phyloP scores from a whole-genome alignment of 2,329 filamentous ascomycete species.

The Tolypocladium ophioglossoides region DNA sequence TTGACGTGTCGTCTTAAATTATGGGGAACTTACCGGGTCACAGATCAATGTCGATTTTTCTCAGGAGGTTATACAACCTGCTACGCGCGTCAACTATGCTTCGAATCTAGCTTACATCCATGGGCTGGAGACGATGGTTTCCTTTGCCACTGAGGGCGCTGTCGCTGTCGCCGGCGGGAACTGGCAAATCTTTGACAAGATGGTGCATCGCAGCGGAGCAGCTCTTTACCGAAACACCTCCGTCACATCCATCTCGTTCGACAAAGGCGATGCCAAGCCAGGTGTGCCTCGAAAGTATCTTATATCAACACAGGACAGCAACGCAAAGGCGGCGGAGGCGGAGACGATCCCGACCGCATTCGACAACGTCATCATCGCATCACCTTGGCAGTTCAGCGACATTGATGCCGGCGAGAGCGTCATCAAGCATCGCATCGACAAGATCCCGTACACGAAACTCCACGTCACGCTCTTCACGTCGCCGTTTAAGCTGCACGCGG shows the following conservation, averaged over 20 bases:
- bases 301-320: conserved; percentile 25
- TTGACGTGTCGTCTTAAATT: too few species aligned
- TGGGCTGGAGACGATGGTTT: conserved; percentile 81
- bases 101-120: conserved; percentile 82
- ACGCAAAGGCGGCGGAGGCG: conserved; percentile 10
- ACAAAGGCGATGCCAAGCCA: conserved; percentile 28
- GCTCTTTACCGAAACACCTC: conserved; percentile 54
- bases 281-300: conserved; percentile 34
- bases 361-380: conserved; percentile 74
- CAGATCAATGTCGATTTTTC: conserved; percentile 57
- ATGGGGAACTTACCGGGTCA: too few species aligned
- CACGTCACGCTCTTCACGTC: conserved; percentile 87
- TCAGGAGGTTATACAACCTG: conserved; percentile 78
- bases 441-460: conserved; percentile 75
- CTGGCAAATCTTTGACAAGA: conserved; percentile 84
- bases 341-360: conserved; percentile 44
- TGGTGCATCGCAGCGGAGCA: conserved; percentile 58
- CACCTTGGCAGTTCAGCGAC: conserved; percentile 70
- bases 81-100: conserved; percentile 89
- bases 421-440: conserved; percentile 59
- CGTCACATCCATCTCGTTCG: conserved; percentile 49
- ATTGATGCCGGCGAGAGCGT: conserved; percentile 55
- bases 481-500: conserved; percentile 57
- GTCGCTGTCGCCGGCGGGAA: conserved; percentile 75
- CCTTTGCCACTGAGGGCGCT: conserved; percentile 80